Conservation (phyloP, 352 stramenopile species). For the Pythium biforme region DNA sequence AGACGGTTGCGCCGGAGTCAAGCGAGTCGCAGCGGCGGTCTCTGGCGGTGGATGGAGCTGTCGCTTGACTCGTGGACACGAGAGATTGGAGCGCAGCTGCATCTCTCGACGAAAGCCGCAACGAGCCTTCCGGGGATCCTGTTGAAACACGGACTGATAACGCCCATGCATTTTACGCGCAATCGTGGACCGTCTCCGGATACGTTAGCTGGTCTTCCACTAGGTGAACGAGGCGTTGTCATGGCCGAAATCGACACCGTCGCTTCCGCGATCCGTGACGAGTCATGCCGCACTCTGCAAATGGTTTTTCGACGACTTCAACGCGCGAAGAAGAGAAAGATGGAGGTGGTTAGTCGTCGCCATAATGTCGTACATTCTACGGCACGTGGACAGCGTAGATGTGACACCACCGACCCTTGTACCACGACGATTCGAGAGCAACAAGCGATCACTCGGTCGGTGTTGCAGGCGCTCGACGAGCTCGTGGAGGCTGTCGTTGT, state of each 20-base stretch:
- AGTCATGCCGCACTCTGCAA: conserved; percentile 1
- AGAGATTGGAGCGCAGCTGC: neutral
- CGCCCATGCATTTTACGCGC: neutral
- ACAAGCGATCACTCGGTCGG: conserved; percentile 6
- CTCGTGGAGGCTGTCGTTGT: conserved; percentile 18
- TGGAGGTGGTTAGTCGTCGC: neutral
- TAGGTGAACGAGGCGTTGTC: conserved; percentile 1
- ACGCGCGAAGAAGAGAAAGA: neutral
- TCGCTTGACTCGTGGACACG: conserved; percentile 4
- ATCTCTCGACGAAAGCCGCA: neutral
- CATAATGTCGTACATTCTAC: neutral
- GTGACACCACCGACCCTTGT: neutral
- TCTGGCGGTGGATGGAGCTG: conserved; percentile 20
- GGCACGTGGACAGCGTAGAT: neutral
- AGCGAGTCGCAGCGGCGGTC: neutral
- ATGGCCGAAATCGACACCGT: conserved; percentile 5
- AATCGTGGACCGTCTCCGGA: neutral
- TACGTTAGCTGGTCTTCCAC: neutral
- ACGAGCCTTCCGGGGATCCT: neutral
- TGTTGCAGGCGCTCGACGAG: conserved; percentile 14
- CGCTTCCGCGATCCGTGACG: neutral
- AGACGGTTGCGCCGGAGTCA: neutral
- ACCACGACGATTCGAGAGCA: neutral
- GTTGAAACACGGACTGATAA: neutral
- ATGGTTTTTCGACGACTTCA: conserved; percentile 10